Evolutionary conservation across 129 eudicot species (phyloP).

Genomic region (Escallonia rubra): DNA sequence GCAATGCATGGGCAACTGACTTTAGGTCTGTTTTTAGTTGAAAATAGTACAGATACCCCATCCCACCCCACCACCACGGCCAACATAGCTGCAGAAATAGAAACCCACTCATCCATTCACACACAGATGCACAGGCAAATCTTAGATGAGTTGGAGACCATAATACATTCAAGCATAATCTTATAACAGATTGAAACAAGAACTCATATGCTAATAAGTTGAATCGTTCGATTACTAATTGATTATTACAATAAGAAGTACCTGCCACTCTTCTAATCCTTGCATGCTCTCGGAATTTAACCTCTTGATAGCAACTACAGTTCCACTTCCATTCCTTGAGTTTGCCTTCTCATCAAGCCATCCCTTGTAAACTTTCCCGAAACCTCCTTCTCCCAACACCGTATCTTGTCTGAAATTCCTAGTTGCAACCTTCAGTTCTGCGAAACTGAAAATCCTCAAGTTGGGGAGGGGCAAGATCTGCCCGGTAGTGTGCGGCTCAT

Average conservation of each 20-base stretch:
- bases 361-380: conserved; percentile 91
- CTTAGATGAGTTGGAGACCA: too few species aligned
- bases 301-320: conserved; percentile 81
- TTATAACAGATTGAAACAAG: too few species aligned
- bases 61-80: too few species aligned
- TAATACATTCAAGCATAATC: too few species aligned
- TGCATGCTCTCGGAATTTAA: conserved; percentile 78
- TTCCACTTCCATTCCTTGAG: conserved; percentile 43
- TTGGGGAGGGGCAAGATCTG: conserved; percentile 65
- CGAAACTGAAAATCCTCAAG: conserved; percentile 56
- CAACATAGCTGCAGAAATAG: too few species aligned
- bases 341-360: conserved; percentile 55
- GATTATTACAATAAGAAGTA: conserved; percentile 4
- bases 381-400: conserved; percentile 90
- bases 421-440: conserved; percentile 74
- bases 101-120: too few species aligned
- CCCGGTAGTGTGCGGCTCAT: conserved; percentile 38
- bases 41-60: too few species aligned
- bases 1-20: too few species aligned
- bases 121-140: too few species aligned
- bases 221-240: too few species aligned
- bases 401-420: conserved; percentile 73
- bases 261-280: conserved; percentile 97
- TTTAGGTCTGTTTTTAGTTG: too few species aligned
- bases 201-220: too few species aligned